Base-by-base conservation (phyloP, 1,284 basidiomycete species). In the Coriolopsis trogii region DNA sequence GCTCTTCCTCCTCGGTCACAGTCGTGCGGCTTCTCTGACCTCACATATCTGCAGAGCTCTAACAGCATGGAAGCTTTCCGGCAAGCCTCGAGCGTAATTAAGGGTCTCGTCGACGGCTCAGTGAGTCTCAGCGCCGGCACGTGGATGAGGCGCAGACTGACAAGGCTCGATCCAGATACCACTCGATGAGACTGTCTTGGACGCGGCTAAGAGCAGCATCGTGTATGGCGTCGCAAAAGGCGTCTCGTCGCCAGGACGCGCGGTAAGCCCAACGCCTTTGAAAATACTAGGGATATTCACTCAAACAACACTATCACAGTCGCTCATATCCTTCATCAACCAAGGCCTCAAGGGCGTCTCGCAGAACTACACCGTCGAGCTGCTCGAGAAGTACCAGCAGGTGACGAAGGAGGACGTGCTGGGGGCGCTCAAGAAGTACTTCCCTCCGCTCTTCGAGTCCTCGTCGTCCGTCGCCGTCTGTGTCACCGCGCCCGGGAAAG, bases 121-220 rank as follows among this genome's bases (percentile, higher is more conserved):
- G 93, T 95, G 68, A 37, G 89, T 77, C n/a, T 24, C 3, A 41
- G 15, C 8, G 12, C 9, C 30, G 8, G 25, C 7, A 2, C 6
- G 12, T 4, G 21, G 18, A 10, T 26, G 9, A 16, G 20, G 25
- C n/a, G n/a, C n/a, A n/a, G 26, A 12, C 36, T 46, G 31, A 49
- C 16, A 21, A 47, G 45, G 2, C 13, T 13, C 21, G 8, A 20
- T 40, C 6, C 60, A 97, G 93, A 84, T 93, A 61, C 79, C 82
- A 41, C 75, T 99, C 10, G 91, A 95, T 47, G 80, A 86, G 51
- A 89, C 92, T 4, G 86, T 87, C 8, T 73, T 99, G 16, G 95
- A 98, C 63, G 90, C 92, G 1, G 94, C 95, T 4, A 95, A 97
- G 74, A 93, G 91, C 52, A 91, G 85, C 46, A 86, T 98, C 61